Conservation (phyloP, 192 early-diverging fungal species). For the Linnemannia hyalina region DNA sequence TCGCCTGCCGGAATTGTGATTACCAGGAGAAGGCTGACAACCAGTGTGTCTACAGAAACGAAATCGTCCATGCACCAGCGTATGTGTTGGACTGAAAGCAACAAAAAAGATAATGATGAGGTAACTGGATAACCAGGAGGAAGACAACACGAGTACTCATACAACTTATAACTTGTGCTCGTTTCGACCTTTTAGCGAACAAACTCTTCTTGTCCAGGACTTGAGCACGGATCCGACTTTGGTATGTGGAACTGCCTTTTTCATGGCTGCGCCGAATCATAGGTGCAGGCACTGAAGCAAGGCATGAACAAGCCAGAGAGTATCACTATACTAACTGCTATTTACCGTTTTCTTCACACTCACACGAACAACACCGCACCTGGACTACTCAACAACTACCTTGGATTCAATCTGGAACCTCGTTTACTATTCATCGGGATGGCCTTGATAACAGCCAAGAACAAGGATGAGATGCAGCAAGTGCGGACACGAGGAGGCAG, state of each 20-base stretch:
- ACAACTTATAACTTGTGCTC: not conserved
- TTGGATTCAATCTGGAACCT: not conserved
- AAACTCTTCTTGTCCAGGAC: constrained; percentile 82
- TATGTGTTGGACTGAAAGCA: constrained; percentile 30
- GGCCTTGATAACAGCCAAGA: constrained; percentile 61
- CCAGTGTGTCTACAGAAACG: constrained; percentile 81
- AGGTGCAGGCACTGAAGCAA: not conserved
- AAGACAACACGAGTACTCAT: not conserved
- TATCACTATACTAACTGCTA: not conserved
- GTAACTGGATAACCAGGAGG: not conserved
- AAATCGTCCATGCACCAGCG: constrained; percentile 71
- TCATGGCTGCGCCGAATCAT: not conserved
- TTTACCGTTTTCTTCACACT: not conserved
- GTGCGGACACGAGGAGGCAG: constrained; percentile 72
- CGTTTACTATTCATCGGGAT: not conserved
- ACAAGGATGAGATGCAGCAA: constrained; percentile 72
- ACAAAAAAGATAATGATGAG: not conserved
- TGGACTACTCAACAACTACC: not conserved
- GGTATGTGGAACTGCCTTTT: constrained; percentile 46
- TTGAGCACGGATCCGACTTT: constrained; percentile 82
- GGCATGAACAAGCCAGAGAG: not conserved
- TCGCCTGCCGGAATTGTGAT: constrained; percentile 85
- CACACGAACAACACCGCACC: not conserved
- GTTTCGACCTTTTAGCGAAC: constrained; percentile 61
- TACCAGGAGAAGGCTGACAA: constrained; percentile 79